Conservation (phyloP, 2,329 filamentous ascomycete genomes). For the Penicillium expansum region DNA sequence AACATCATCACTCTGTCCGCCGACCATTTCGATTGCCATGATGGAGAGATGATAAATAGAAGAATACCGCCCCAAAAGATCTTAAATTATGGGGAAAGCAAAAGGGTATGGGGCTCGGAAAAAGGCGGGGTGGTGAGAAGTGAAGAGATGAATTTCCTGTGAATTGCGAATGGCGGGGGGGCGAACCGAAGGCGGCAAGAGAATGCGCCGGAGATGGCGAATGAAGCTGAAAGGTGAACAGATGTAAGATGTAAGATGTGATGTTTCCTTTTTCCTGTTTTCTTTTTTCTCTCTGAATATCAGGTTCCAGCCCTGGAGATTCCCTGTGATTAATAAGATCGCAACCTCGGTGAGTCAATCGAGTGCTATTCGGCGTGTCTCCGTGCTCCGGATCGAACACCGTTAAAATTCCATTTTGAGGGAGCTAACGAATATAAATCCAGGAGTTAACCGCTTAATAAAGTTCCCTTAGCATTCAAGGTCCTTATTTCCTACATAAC, state of each 20-base stretch:
- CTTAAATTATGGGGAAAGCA: not conserved
- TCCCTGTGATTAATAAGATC: constrained; percentile 16
- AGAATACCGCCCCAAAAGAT: not conserved
- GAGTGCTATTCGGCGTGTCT: constrained; percentile 8
- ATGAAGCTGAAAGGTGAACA: not conserved
- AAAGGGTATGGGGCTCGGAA: not conserved
- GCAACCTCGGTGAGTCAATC: constrained; percentile 25
- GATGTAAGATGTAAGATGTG: not conserved
- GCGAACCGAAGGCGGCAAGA: constrained; percentile 17
- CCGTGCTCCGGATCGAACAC: not conserved
- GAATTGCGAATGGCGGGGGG: constrained; percentile 11
- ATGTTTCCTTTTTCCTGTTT: not conserved
- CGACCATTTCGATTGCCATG: constrained; percentile 32
- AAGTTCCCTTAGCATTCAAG: not conserved
- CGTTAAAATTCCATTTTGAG: not conserved
- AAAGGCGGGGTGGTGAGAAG: constrained; percentile 9
- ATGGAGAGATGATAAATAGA: constrained; percentile 1
- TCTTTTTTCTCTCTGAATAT: not conserved
- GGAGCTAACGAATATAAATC: not conserved
- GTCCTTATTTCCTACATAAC: not conserved
- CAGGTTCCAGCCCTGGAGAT: not conserved
- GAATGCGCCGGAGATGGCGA: constrained; percentile 7
- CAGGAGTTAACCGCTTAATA: not conserved
- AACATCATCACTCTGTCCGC: constrained; percentile 30
- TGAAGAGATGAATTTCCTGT: constrained; percentile 1